A percentile compares a stretch with the other conserved stretches of the same genome.
phyloP scores from a whole-genome alignment of 345 rosid species.

The Camelina neglecta region DNA sequence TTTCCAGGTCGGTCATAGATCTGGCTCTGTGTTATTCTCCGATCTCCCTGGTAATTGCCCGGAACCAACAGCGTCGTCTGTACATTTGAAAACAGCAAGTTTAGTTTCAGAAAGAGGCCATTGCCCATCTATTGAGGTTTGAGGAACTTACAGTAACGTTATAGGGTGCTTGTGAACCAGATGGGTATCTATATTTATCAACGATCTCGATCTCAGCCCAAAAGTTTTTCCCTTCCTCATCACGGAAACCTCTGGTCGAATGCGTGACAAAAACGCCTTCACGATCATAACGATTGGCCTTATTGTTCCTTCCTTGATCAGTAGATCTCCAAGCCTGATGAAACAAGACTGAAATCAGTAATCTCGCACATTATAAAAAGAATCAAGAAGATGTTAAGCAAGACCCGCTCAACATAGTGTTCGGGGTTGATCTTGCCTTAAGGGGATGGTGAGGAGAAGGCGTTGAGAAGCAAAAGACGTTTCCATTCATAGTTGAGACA shows the following conservation, averaged over 20 bases:
- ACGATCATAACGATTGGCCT: slow-evolving; percentile 69
- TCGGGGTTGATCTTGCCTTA: slow-evolving; percentile 61
- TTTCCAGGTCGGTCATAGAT: slow-evolving; percentile 73
- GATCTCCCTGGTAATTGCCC: slow-evolving; percentile 92
- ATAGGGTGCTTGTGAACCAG: slow-evolving; percentile 91
- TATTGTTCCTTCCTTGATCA: slow-evolving; percentile 94
- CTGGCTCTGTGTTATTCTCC: slow-evolving; percentile 74
- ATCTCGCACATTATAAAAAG: slow-evolving; percentile 59
- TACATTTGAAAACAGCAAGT: slow-evolving; percentile 22
- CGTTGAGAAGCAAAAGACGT: slow-evolving; percentile 98
- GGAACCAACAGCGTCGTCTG: slow-evolving; percentile 95
- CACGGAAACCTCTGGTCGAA: slow-evolving; percentile 93
- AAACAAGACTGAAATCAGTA: slow-evolving; percentile 40
- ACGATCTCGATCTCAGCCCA: slow-evolving; percentile 98
- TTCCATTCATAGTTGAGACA: slow-evolving; percentile 97
- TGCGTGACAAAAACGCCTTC: slow-evolving; percentile 83
- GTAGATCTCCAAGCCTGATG: slow-evolving; percentile 92
- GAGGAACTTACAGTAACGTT: slow-evolving; percentile 83
- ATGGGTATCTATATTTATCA: slow-evolving; percentile 82
- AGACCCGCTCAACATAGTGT: slow-evolving; percentile 21
- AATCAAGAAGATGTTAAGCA: slow-evolving; percentile 12
- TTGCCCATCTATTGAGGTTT: slow-evolving; percentile 12
- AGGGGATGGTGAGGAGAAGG: slow-evolving; percentile 96
- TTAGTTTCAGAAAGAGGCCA: slow-evolving; percentile 28
- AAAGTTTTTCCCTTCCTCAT: slow-evolving; percentile 97